Evolutionary conservation across 257 asterid species (phyloP), one percentile per base, ranked within the genome.

Genomic region (Penstemon eatonii): DNA sequence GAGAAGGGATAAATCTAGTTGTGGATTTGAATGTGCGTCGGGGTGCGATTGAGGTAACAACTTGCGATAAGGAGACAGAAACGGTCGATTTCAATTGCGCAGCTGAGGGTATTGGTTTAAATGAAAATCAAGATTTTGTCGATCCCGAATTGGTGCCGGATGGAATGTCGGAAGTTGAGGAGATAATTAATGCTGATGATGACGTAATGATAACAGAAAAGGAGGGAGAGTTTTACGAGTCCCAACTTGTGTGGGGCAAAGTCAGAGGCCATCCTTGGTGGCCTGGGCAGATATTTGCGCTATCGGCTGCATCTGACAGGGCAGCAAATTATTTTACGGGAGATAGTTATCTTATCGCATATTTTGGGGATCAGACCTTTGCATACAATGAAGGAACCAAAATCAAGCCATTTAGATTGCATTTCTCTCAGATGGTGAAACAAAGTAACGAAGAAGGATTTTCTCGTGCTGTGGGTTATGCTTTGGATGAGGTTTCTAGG

Each of bases 191-290:
- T 25, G 33, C 2, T 77, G 78, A 46, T 83, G 72, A 38, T 73
- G 47, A 63, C 78, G 70, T 56, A 54, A 37, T 56, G 18, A 57
- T 59, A 43, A 47, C 68, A 11, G 89, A 87, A 79, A 82, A 75
- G 78, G 91, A 82, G 72, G 89, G 86, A 5, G 79, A 73, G 25
- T 89, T 72, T 81, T 51, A 60, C 8, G 74, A 69, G 74, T 81
- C 86, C 10, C 95, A 89, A 84, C 73, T 92, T 4, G 98, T 92
- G 52, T 92, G 98, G 98, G 96, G 91, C 55, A 92, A 92, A 80
- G 98, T 92, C 44, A 86, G 77, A 75, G 69, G 93, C 76, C 96
- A 92, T 82, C 96, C 96, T 4, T 92, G 98, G 98, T 92, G 98
- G 96, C 98, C 98, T 42, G 98, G 96, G 36, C 91, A 84, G 82